A percentile compares a stretch with the other conserved stretches of the same genome.
phyloP scores from a whole-genome alignment of 2,329 filamentous ascomycete genomes.

The Nemania sp. region DNA sequence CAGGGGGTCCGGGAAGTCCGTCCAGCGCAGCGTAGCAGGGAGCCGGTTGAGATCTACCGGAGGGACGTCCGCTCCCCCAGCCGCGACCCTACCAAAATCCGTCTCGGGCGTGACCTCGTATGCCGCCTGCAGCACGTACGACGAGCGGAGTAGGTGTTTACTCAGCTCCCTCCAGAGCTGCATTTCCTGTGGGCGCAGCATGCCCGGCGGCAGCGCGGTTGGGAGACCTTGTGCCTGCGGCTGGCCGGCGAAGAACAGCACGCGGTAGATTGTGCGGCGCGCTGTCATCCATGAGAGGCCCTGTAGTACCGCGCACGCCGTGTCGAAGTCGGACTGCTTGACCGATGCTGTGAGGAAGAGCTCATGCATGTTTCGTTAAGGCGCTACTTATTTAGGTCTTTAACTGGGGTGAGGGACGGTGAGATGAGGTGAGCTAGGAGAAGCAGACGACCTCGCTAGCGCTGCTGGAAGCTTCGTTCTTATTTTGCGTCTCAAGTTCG shows the following conservation, averaged over 20 bases:
- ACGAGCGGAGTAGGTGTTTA: slow-evolving; percentile 66
- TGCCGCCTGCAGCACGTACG: slow-evolving; percentile 67
- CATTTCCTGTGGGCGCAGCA: slow-evolving; percentile 25
- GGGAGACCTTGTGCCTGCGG: slow-evolving; percentile 60
- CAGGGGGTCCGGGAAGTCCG: slow-evolving; percentile 70
- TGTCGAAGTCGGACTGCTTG: slow-evolving; percentile 61
- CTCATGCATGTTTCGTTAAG: slow-evolving; percentile 64
- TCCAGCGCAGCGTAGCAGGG: slow-evolving; percentile 67
- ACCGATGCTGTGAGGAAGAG: slow-evolving; percentile 69
- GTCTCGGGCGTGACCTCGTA: slow-evolving; percentile 64
- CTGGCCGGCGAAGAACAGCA: slow-evolving; percentile 66
- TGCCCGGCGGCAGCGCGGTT: slow-evolving; percentile 49
- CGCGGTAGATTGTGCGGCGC: slow-evolving; percentile 61
- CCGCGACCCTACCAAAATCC: slow-evolving; percentile 56
- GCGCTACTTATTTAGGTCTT: background rate
- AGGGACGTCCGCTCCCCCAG: slow-evolving; percentile 39
- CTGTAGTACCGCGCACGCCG: slow-evolving; percentile 65
- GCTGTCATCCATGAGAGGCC: slow-evolving; percentile 69
- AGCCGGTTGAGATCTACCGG: slow-evolving; percentile 57
- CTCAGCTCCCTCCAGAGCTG: slow-evolving; percentile 66
- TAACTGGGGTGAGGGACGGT: background rate
- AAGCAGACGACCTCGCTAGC: too few relatives aligned
- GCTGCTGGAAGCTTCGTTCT: too few relatives aligned
- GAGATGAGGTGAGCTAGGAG: slow-evolving; percentile 11
- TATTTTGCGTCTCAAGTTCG: too few relatives aligned